These are phyloP conservation scores for Cucurbitaria berberidis DNA, from an alignment of 2,329 filamentous ascomycete species.

Conservation along the genomic window DNA sequence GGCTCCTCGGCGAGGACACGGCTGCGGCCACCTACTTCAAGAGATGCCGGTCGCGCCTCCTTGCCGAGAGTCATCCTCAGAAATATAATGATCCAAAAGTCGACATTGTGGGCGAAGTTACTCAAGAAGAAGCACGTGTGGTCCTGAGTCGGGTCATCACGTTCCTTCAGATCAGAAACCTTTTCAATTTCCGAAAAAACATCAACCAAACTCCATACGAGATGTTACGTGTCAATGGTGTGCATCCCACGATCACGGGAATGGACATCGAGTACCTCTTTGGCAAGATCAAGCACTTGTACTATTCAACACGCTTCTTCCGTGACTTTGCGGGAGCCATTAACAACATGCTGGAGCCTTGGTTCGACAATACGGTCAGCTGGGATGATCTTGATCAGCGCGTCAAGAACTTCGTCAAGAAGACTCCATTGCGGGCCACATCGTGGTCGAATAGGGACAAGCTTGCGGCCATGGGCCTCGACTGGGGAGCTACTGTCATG, in stretches of 20 bases:
- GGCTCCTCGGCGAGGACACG: conserved; percentile 8
- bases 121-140: conserved; percentile 29
- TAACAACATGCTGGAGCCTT: conserved; percentile 19
- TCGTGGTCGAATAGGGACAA: conserved; percentile 25
- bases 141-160: conserved; percentile 26
- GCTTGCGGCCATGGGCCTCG: conserved; percentile 34
- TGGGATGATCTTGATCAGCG: conserved; percentile 26
- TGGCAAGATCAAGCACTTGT: conserved; percentile 24
- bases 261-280: conserved; percentile 29
- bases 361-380: conserved; percentile 16
- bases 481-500: conserved; percentile 13
- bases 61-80: conserved; percentile 19
- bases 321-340: conserved; percentile 8
- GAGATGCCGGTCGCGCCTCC: conserved; percentile 20
- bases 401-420: conserved; percentile 25
- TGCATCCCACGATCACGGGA: conserved; percentile 35
- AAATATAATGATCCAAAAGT: conserved; percentile 17
- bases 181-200: neutral
- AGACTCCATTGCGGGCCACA: conserved; percentile 24
- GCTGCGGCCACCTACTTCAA: conserved; percentile 9
- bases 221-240: conserved; percentile 15
- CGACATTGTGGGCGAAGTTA: conserved; percentile 33
- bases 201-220: conserved; percentile 7
- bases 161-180: conserved; percentile 6
- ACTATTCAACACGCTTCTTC: conserved; percentile 1